These are phyloP conservation scores for Casuarina equisetifolia DNA, from an alignment of 306 rosid genomes.

Conservation along the genomic window DNA sequence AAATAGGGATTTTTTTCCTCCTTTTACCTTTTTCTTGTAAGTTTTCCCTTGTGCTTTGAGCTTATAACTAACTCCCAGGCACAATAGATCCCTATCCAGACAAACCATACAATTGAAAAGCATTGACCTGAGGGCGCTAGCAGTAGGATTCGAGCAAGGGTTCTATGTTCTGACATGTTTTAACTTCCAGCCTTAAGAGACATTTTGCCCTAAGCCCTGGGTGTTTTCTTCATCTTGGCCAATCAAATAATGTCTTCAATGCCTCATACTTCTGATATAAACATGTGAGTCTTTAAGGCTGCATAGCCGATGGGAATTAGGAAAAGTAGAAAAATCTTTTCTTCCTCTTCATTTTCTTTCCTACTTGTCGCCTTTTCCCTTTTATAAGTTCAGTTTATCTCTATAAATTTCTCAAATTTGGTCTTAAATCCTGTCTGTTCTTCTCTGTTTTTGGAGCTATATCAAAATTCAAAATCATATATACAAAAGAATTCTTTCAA, in stretches of 20 bases:
- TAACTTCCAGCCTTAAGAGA: not conserved
- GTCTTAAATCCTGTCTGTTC: not conserved
- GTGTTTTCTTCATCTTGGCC: not conserved
- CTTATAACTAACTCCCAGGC: not conserved
- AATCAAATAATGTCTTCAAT: not conserved
- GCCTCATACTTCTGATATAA: not conserved
- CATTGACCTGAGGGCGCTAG: not conserved
- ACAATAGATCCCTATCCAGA: not conserved
- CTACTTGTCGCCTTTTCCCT: conserved; percentile 13
- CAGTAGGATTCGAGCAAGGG: not conserved
- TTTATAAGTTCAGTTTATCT: conserved; percentile 5
- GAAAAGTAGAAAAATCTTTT: not conserved
- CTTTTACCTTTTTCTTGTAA: not conserved
- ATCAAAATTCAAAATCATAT: not conserved
- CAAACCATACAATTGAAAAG: not conserved
- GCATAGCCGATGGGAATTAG: not conserved
- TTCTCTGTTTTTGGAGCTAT: not conserved
- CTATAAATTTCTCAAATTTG: not conserved
- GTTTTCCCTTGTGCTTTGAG: not conserved
- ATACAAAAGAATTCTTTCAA: not conserved
- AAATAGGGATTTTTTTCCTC: not conserved
- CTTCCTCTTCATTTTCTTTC: conserved; percentile 1
- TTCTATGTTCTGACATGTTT: not conserved
- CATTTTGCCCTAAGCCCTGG: not conserved
- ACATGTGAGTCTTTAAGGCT: not conserved